phyloP scores from a whole-genome alignment of 805 yeast species.

The Allodekkera sacchari region DNA sequence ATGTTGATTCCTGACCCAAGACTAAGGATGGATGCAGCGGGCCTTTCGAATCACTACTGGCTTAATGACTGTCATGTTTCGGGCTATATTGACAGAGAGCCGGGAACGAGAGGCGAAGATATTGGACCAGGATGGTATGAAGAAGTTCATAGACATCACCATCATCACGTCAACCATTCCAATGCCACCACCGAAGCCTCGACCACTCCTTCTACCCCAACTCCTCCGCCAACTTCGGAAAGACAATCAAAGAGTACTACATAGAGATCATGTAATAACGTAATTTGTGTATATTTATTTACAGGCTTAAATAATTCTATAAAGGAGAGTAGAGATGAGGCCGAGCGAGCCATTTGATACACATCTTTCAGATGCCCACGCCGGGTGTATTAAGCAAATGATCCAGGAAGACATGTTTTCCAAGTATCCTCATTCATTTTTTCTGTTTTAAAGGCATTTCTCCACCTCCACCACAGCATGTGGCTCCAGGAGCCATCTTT shows the following conservation, averaged over 20 bases:
- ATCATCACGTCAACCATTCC: neutral
- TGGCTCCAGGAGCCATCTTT: constrained; percentile 30
- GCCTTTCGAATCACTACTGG: constrained; percentile 87
- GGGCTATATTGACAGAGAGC: constrained; percentile 69
- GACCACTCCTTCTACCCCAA: neutral
- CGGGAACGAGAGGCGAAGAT: constrained; percentile 78
- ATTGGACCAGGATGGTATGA: constrained; percentile 80
- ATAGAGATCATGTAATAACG: neutral
- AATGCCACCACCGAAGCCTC: neutral
- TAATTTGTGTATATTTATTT: neutral
- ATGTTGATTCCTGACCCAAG: constrained; percentile 79
- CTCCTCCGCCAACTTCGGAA: neutral
- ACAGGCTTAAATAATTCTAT: neutral
- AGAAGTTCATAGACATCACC: constrained; percentile 33
- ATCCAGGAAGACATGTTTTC: constrained; percentile 2
- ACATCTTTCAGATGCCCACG: too few relatives aligned
- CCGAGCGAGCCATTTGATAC: too few relatives aligned
- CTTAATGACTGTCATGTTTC: constrained; percentile 66
- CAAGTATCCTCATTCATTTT: constrained; percentile 3
- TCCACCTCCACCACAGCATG: constrained; percentile 53
- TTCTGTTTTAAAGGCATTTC: constrained; percentile 24
- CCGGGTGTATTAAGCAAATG: too few relatives aligned
- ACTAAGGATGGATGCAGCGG: constrained; percentile 90
- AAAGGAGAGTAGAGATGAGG: too few relatives aligned
- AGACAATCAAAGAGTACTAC: too few relatives aligned